A percentile compares a stretch with the other conserved stretches of the same genome.
phyloP scores from a whole-genome alignment of 306 rosid genomes.

The Morella rubra region DNA sequence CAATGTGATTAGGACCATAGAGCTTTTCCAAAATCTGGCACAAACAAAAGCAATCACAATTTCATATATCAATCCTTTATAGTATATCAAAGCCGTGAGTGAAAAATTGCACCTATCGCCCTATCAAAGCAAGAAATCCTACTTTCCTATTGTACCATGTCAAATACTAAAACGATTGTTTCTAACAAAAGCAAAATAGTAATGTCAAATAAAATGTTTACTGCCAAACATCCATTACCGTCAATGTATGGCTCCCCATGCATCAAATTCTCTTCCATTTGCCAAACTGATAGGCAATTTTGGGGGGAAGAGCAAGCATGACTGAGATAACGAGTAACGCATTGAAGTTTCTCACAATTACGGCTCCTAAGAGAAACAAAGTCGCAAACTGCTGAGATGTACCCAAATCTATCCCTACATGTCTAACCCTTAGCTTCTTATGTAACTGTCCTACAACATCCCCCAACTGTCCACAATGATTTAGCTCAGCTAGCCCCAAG shows the following conservation, averaged over 20 bases:
- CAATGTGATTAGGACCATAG: conserved; percentile 66
- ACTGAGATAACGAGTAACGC: neutral
- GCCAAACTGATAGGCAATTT: no score
- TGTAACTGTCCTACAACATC: neutral
- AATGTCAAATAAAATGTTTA: neutral
- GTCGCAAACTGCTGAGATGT: no score
- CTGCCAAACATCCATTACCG: neutral
- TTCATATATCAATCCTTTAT: conserved; percentile 6
- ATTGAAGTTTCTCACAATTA: no score
- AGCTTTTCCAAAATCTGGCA: conserved; percentile 83
- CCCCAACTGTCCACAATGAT: neutral
- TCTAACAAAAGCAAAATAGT: neutral
- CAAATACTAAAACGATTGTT: neutral
- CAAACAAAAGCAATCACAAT: conserved; percentile 8
- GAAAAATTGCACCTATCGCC: conserved; percentile 2
- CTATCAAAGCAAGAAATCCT: neutral
- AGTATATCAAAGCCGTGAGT: neutral
- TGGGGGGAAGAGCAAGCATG: neutral
- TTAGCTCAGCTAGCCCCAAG: neutral
- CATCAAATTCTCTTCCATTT: neutral
- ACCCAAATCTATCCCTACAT: no score
- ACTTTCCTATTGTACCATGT: neutral
- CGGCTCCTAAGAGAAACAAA: neutral
- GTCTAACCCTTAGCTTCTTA: no score
- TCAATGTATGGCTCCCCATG: neutral